Base-by-base conservation (phyloP, 164 flowering plant genomes). In the Dillenia turbinata region DNA sequence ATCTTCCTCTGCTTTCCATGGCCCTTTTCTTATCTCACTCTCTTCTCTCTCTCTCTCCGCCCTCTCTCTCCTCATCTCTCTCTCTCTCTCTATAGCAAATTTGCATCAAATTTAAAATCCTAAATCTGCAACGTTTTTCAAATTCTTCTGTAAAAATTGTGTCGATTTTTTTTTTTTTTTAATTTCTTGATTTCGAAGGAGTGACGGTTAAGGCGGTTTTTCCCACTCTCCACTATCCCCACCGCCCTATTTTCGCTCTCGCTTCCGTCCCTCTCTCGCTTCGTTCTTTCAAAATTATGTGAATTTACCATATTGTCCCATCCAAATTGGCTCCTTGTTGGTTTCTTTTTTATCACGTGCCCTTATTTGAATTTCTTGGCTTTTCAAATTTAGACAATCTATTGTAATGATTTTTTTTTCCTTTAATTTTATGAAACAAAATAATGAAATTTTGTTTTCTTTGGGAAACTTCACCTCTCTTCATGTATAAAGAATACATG, bases 1-100 rank as follows among this genome's bases (percentile, higher is more conserved):
- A 51, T 92, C 96, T 71, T 92, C 96, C 68, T 90, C 96, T 3
- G 84, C 79, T 67, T 82, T 88, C 96, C 98, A 92, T 68, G 98
- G 96, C 61, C 98, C 98, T 75, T 88, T 90, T 60, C 82, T 83
- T 55, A 86, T 78, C 49, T 56, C 56, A 10, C 52, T 22, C 47
- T 56, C 75, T 10, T 60, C 65, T 60, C 17, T 61, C 2, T 49
- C 12, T 66, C 59, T 45, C n/a, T n/a, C 9, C 12, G 9, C 50
- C 40, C 45, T 8, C 44, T 60, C 43, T 12, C 24, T 48, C 15
- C 46, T 26, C 9, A 52, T 15, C 10, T 15, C 10, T 6, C 19
- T 52, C 55, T 16, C 10, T 52, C 17, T 16, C 33, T 26, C 33
- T 26, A 26, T 0, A 33, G 40, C 40, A 5, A 33, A 33, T 33